A percentile compares a stretch with the other conserved stretches of the same genome.
Evolutionary conservation across 169 alveolate species (phyloP).

Genomic region (Toxoplasma gondii): DNA sequence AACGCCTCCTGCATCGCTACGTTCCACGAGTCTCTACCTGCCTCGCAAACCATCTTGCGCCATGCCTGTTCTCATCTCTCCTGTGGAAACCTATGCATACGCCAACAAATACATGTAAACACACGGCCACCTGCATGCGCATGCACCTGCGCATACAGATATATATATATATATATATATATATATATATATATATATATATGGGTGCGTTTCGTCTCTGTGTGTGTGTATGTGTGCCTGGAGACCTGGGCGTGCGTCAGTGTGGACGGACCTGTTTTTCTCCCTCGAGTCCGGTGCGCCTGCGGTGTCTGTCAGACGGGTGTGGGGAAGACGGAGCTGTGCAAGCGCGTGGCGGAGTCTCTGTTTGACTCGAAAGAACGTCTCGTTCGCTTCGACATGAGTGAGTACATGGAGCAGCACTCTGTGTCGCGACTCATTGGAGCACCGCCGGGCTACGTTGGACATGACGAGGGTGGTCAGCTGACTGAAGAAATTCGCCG

Average conservation of each 20-base stretch:
- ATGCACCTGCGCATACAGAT: neutral
- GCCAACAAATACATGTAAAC: neutral
- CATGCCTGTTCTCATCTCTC: too few relatives aligned
- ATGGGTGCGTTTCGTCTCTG: neutral
- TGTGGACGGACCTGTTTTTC: neutral
- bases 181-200: neutral
- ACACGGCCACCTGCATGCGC: neutral
- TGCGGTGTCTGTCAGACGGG: conserved; percentile 84
- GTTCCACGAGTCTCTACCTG: too few relatives aligned
- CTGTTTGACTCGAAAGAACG: conserved; percentile 82
- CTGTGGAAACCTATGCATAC: neutral
- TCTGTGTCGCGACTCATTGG: conserved; percentile 90
- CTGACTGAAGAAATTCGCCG: conserved; percentile 91
- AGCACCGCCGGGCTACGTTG: conserved; percentile 93
- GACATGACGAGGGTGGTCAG: conserved; percentile 92
- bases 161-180: neutral
- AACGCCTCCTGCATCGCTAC: too few relatives aligned
- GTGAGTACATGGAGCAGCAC: conserved; percentile 84
- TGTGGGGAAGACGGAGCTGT: conserved; percentile 91
- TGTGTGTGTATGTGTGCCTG: neutral
- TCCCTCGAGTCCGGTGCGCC: too few relatives aligned
- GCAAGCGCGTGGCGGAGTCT: conserved; percentile 90
- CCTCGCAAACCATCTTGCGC: too few relatives aligned
- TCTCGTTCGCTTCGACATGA: conserved; percentile 85
- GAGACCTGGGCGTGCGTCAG: neutral